These are phyloP conservation scores for Drechslerella coelobrocha DNA, from an alignment of 2,329 filamentous ascomycete species.

Conservation along the genomic window DNA sequence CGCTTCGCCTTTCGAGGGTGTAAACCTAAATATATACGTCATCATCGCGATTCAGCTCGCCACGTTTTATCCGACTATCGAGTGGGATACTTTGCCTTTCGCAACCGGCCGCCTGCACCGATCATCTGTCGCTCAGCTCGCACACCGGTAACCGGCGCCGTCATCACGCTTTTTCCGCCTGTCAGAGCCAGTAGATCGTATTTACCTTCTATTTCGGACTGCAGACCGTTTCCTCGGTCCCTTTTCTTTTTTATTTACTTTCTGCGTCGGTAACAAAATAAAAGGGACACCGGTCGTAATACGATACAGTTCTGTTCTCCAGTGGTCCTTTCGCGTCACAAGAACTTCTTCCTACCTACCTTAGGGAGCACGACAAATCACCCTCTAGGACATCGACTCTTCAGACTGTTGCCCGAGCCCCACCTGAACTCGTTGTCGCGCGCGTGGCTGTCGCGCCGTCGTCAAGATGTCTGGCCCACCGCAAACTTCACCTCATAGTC, in stretches of 20 bases:
- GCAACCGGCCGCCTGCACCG: background rate
- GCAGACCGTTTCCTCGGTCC: background rate
- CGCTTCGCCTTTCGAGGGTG: conserved; percentile 54
- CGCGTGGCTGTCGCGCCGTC: conserved; percentile 79
- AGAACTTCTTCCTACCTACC: too few species aligned
- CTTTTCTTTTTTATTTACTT: conserved; percentile 1
- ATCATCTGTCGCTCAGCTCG: background rate
- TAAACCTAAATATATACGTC: conserved; percentile 40
- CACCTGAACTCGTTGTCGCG: conserved; percentile 23
- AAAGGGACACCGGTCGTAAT: too few species aligned
- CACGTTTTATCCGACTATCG: conserved; percentile 32
- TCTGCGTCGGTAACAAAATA: too few species aligned
- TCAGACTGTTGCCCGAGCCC: too few species aligned
- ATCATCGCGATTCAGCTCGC: conserved; percentile 35
- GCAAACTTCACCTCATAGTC: conserved; percentile 65
- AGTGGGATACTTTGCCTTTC: conserved; percentile 13
- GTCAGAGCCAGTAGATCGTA: conserved; percentile 5
- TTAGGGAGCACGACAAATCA: too few species aligned
- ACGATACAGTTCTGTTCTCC: too few species aligned
- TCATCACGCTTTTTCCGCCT: conserved; percentile 1
- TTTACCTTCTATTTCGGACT: background rate
- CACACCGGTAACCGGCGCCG: too few species aligned
- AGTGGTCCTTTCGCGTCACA: too few species aligned
- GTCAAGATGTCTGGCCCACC: conserved; percentile 78
- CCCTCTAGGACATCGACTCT: too few species aligned